Evolutionary conservation across 2,329 filamentous ascomycete species (phyloP).

Genomic region (Alternaria conjuncta): DNA sequence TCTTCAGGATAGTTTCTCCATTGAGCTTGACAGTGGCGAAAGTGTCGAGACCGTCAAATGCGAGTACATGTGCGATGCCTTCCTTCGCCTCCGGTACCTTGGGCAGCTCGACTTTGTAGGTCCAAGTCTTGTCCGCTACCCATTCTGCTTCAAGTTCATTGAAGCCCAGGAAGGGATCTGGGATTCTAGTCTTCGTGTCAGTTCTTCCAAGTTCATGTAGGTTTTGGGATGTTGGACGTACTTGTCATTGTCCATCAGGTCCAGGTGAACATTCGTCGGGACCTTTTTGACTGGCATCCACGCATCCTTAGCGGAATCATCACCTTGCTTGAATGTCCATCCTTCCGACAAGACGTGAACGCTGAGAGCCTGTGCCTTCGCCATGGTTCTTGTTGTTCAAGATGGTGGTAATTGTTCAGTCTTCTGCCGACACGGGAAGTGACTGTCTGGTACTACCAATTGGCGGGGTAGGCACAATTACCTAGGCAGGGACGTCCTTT

Average conservation of each 20-base stretch:
- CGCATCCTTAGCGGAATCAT: constrained; percentile 46
- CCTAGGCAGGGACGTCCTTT: no score
- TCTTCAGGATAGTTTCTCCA: constrained; percentile 58
- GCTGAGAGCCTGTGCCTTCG: constrained; percentile 28
- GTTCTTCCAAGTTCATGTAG: neutral
- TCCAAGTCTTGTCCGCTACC: constrained; percentile 58
- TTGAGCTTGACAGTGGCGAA: constrained; percentile 66
- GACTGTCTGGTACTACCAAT: neutral
- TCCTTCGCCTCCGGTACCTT: constrained; percentile 30
- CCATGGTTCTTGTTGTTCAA: constrained; percentile 26
- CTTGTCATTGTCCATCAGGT: constrained; percentile 56
- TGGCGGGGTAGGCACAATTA: constrained; percentile 12
- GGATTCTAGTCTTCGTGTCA: constrained; percentile 47
- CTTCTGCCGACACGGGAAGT: no score
- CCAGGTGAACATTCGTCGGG: constrained; percentile 57
- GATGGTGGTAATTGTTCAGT: no score
- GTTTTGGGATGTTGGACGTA: constrained; percentile 30
- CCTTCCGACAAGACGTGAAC: constrained; percentile 47
- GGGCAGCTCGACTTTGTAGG: constrained; percentile 54
- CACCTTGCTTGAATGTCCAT: constrained; percentile 56
- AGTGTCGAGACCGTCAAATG: constrained; percentile 70
- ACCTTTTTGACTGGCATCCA: constrained; percentile 55
- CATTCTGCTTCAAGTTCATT: constrained; percentile 59
- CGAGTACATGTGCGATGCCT: constrained; percentile 54
- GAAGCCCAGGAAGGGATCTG: constrained; percentile 58